Base-by-base conservation (phyloP, 805 yeast genomes). In the Kurtzmaniella fragi region DNA sequence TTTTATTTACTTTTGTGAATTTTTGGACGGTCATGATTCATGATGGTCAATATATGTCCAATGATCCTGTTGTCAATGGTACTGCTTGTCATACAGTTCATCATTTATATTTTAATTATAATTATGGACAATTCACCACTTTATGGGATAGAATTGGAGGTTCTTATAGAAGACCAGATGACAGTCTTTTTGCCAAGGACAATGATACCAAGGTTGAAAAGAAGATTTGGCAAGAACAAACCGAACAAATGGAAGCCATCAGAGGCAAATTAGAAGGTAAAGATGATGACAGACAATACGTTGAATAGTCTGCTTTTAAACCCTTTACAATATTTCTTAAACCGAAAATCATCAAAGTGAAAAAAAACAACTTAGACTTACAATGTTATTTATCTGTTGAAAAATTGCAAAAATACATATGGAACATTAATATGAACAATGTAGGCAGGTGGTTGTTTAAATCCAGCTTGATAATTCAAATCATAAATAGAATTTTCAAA, bases 21-120 rank as follows among this genome's bases (percentile, higher is more conserved):
- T 82, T 91, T 61, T 93, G 99, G 99, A 87, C 99, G 11, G 95
- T 93, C 32, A 84, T 91, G 93, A 93, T 93, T 57, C 99, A 93
- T 64, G 99, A 93, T 58, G 99, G 99, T 48, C 93, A 90, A 60
- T 93, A 89, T 63, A 62, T 91, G 71, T 84, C 96, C 32, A 84
- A 87, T 62, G 95, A 89, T 61, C 96, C 97, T 5, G 77, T 88
- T 42, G 84, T 93, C 49, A 93, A 93, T 64, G 99, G 99, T 54
- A 90, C 98, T 13, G 99, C 99, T 5, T 91, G 98, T 64, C 99
- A 93, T 69, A 90, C 99, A 1, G 81, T 91, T 35, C 99, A 93
- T 65, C 99, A 93, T 60, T 68, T 93, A 52, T 93, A 93, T 68
- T 93, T 93, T 79, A 91, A 91, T 73, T 93, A 93, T 69, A 93